Evolutionary conservation across 2,329 filamentous ascomycete genomes (phyloP), one percentile per base, ranked within the genome.

Genomic region (Penicillium occitanis): DNA sequence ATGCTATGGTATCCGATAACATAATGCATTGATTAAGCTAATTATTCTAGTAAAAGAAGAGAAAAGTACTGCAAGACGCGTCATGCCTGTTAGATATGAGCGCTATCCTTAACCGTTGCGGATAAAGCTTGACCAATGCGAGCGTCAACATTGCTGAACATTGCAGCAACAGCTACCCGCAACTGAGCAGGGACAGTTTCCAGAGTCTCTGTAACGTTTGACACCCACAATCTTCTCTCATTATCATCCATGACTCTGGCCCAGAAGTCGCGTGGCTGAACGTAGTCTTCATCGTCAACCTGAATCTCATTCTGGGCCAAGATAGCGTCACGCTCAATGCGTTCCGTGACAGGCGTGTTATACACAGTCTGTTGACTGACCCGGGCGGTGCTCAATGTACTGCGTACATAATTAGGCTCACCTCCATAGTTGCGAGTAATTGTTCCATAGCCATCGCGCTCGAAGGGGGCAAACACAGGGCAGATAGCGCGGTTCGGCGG

Each of bases 221-320:
- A 51, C 1, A 72, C 62, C 69, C 70, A 74, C 40, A 66, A 35
- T 25, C 66, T 64, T 46, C 67, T 67, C 57, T 75, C 59, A 19
- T 33, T 37, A 0, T 61, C 42, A n/a, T 61, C 59, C 22, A 59
- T 44, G 13, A 59, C 88, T 28, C 57, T 44, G 5, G 37, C 55
- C 64, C 64, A 66, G n/a, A 61, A 66, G 14, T 66, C 46, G 13
- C 64, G 57, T 46, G 64, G 64, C 64, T 66, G 64, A 22, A 53
- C n/a, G n/a, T 51, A 66, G 19, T 61, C 64, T 6, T 40, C 57
- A 17, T 66, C 64, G 11, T 40, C 37, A 22, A 66, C 46, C 37
- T 42, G 35, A 35, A 40, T 58, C 19, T 64, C 48, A 61, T 61
- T 61, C 37, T 61, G 59, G 17, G 40, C 25, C 22, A 64, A 57